Base-by-base conservation (phyloP, 192 early-diverging fungal genomes). In the Coemansia sp. region DNA sequence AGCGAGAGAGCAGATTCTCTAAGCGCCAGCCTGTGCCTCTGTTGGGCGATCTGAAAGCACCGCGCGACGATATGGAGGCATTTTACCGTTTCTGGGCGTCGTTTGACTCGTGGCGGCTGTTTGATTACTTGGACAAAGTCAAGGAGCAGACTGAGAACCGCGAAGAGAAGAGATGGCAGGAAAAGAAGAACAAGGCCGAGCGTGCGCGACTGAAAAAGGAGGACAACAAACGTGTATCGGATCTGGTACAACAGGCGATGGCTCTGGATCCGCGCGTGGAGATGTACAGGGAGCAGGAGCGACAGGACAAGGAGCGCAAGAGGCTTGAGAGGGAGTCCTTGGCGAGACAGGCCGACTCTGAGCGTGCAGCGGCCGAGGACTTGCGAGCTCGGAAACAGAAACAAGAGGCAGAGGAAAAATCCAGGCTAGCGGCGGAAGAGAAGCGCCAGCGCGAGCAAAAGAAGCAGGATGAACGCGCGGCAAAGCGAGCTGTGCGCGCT, bases 21-120 rank as follows among this genome's bases (percentile, higher is more conserved):
- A 90, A 88, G 58, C 70, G 70, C 32, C 45, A 79, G 60, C 73
- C 86, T 68, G 85, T 88, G 14, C 89, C 90, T 4, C 42, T 38
- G 10, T 75, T 93, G 45, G 92, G 93, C 9, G 81, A 80, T 14
- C 77, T 80, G 69, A 70, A 86, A 25, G 77, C 88, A 6, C 75
- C 79, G n/a, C 83, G 89, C 31, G 90, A 89, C 27, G 77, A 92
- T 32, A 87, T 91, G 10, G 89, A 92, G 57, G 79, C 63, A 10
- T 94, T 94, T 73, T 94, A 94, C 84, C 78, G 84, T 17, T 90
- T 88, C 63, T 94, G 92, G 92, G 21, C 62, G 46, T 15, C 19
- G 37, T 91, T 95, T 75, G 91, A 95, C 48, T 92, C 91, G 21
- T 94, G 92, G 92, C 74, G 93, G 55, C 81, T 87, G 12, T 95